Evolutionary conservation across 2,329 filamentous ascomycete species (phyloP).

Genomic region (Pyrenophora tritici-repentis): DNA sequence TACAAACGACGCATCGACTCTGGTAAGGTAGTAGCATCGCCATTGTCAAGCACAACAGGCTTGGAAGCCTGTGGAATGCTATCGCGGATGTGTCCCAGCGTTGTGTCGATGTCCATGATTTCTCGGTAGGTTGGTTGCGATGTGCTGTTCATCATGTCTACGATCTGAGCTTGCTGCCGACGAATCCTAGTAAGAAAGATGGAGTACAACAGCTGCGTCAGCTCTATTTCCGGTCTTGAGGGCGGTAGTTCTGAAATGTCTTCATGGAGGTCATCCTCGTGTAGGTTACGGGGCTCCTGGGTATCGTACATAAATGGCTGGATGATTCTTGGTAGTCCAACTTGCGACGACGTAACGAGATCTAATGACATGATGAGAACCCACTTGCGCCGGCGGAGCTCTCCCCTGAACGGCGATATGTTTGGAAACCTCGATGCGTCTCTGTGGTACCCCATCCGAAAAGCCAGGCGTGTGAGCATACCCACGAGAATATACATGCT

Average conservation of each 20-base stretch:
- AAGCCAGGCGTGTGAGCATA: constrained; percentile 39
- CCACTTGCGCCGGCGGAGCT: constrained; percentile 66
- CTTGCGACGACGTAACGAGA: constrained; percentile 45
- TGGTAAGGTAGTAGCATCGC: constrained; percentile 13
- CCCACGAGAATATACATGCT: constrained; percentile 37
- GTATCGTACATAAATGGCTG: constrained; percentile 48
- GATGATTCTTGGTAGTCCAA: constrained; percentile 49
- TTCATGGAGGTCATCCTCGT: constrained; percentile 49
- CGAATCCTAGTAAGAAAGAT: constrained; percentile 33
- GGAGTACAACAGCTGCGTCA: constrained; percentile 34
- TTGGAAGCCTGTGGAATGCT: constrained; percentile 28
- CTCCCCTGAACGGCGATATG: constrained; percentile 59
- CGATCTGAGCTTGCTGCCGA: constrained; percentile 31
- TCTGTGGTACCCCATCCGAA: constrained; percentile 52
- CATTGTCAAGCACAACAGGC: constrained; percentile 17
- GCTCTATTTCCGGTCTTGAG: constrained; percentile 33
- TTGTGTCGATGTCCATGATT: constrained; percentile 34
- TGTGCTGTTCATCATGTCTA: constrained; percentile 36
- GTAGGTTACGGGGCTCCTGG: constrained; percentile 47
- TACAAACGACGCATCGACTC: constrained; percentile 36
- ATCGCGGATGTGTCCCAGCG: constrained; percentile 28
- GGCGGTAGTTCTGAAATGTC: constrained; percentile 40
- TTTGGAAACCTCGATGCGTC: constrained; percentile 45
- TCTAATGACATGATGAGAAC: constrained; percentile 55
- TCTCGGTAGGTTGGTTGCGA: constrained; percentile 36